Evolutionary conservation across 73 alveolate genomes (phyloP).

Genomic region (Uronychia setigera): DNA sequence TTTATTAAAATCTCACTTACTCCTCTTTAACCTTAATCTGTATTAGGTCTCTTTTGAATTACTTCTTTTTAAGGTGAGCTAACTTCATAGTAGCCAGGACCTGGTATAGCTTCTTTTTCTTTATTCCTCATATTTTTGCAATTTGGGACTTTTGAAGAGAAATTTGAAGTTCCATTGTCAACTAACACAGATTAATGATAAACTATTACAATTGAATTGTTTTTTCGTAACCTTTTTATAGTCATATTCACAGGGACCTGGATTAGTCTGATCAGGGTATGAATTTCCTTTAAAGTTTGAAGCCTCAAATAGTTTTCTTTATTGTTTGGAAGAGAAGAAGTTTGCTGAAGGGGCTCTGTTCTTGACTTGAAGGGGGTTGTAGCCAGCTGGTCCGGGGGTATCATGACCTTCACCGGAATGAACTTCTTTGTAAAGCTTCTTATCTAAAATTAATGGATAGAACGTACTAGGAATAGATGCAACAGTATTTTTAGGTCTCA

Average conservation of each 20-base stretch:
- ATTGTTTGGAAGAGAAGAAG: background rate
- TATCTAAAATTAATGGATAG: background rate
- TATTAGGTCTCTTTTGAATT: background rate
- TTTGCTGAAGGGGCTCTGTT: background rate
- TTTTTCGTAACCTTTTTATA: background rate
- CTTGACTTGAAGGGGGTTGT: background rate
- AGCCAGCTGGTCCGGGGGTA: constrained; percentile 21
- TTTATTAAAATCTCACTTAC: background rate
- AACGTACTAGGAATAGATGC: constrained; percentile 7
- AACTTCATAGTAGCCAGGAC: background rate
- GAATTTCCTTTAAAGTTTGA: background rate
- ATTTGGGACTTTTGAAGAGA: constrained; percentile 3
- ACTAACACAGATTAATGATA: background rate
- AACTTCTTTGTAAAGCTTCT: background rate
- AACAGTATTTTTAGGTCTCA: background rate
- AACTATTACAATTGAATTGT: constrained; percentile 1
- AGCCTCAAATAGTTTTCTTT: background rate
- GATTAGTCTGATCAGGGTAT: constrained; percentile 1
- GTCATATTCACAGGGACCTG: constrained; percentile 7
- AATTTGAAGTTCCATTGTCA: background rate
- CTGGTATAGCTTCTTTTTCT: background rate
- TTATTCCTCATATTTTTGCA: constrained; percentile 1
- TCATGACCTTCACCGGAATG: constrained; percentile 2
- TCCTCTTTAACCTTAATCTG: background rate
- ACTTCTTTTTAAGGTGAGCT: background rate